phyloP scores from a whole-genome alignment of 1,139 yeast genomes.

The Saccharomyces hybrid region DNA sequence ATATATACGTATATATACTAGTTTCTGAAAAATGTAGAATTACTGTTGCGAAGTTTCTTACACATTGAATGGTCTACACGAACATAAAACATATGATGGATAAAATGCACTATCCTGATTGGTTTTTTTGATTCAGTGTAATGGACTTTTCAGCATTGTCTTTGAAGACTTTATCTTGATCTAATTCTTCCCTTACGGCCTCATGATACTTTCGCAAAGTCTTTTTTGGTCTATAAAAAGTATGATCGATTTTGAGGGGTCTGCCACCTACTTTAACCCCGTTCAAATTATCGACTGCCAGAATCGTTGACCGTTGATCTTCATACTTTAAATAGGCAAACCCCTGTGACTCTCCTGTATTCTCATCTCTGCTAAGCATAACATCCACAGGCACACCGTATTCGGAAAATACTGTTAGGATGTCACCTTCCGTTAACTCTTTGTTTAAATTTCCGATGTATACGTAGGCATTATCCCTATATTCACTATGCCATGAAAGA shows the following conservation, averaged over 20 bases:
- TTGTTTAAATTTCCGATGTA: conserved; percentile 66
- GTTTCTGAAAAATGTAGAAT: background rate
- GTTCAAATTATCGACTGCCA: conserved; percentile 85
- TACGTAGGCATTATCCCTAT: conserved; percentile 58
- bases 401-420: conserved; percentile 76
- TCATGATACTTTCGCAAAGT: conserved; percentile 39
- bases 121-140: background rate
- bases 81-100: background rate
- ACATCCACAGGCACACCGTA: conserved; percentile 82
- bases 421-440: conserved; percentile 63
- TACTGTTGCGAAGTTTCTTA: background rate
- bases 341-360: conserved; percentile 64
- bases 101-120: background rate
- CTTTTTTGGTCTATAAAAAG: conserved; percentile 48
- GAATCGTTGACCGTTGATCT: conserved; percentile 68
- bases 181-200: conserved; percentile 21
- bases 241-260: conserved; percentile 66
- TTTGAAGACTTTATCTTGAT: conserved; percentile 16
- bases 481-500: conserved; percentile 89
- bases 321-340: conserved; percentile 80
- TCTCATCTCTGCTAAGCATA: conserved; percentile 58
- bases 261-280: conserved; percentile 60
- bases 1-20: background rate
- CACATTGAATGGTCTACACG: no score
- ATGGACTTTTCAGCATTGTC: background rate